Conservation (phyloP, 257 asterid species). For the Orobanche coerulescens region DNA sequence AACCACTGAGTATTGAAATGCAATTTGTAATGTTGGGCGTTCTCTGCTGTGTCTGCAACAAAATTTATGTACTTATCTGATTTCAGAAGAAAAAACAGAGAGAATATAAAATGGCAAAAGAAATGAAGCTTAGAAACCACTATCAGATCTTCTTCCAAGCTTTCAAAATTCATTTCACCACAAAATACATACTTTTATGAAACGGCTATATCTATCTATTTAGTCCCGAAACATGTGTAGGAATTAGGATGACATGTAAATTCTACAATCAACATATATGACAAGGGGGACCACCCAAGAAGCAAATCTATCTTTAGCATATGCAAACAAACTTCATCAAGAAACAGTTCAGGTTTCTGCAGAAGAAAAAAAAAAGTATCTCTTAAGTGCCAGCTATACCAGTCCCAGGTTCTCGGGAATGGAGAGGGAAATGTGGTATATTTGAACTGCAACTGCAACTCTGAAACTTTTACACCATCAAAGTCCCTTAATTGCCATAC, state of each 20-base stretch:
- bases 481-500: not conserved
- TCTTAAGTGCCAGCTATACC: slow-evolving; percentile 15
- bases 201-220: slow-evolving; percentile 14
- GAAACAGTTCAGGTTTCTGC: slow-evolving; percentile 8
- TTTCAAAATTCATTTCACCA: not conserved
- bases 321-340: slow-evolving; percentile 9
- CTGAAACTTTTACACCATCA: slow-evolving; percentile 12
- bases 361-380: not conserved
- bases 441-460: slow-evolving; percentile 8
- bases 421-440: slow-evolving; percentile 4
- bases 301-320: slow-evolving; percentile 20
- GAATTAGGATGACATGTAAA: not conserved
- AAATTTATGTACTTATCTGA: slow-evolving; percentile 14
- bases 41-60: slow-evolving; percentile 73
- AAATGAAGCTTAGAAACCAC: slow-evolving; percentile 17
- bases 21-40: slow-evolving; percentile 85
- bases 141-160: slow-evolving; percentile 15
- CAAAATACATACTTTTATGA: not conserved
- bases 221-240: slow-evolving; percentile 15
- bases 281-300: not conserved
- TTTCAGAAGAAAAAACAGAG: slow-evolving; percentile 13
- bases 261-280: not conserved
- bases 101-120: not conserved
- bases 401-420: not conserved
- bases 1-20: slow-evolving; percentile 91